Evolutionary conservation across 2,329 filamentous ascomycete species (phyloP).

Genomic region (Chrysoporthe deuterocubensis): DNA sequence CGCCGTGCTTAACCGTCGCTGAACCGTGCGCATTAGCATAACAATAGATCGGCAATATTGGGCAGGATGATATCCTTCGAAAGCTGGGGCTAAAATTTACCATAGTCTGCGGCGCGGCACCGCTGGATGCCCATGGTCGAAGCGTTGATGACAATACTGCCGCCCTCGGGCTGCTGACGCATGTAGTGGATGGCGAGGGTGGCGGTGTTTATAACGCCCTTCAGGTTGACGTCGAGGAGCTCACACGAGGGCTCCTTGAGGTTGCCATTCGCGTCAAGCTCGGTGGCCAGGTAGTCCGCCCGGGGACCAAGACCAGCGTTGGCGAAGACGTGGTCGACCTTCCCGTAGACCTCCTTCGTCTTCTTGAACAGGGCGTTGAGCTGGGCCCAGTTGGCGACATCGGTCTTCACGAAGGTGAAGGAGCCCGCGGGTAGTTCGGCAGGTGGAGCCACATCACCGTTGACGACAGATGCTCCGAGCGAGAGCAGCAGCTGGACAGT

Average conservation of each 20-base stretch:
- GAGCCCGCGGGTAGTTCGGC: conserved; percentile 32
- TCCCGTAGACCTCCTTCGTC: conserved; percentile 65
- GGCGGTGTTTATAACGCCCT: conserved; percentile 53
- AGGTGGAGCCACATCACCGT: conserved; percentile 54
- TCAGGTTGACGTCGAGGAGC: conserved; percentile 55
- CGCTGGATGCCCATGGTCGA: conserved; percentile 56
- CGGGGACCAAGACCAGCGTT: conserved; percentile 60
- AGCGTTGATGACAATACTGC: conserved; percentile 58
- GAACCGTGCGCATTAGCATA: not conserved
- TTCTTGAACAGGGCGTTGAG: conserved; percentile 56
- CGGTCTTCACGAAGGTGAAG: conserved; percentile 48
- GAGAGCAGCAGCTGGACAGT: conserved; percentile 56
- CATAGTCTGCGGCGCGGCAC: conserved; percentile 56
- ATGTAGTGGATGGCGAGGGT: conserved; percentile 55
- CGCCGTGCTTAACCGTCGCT: conserved; percentile 59
- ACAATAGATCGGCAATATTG: conserved; percentile 11
- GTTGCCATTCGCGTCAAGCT: conserved; percentile 54
- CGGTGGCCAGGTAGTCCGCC: conserved; percentile 50
- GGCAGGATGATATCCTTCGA: not conserved
- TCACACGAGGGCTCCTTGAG: conserved; percentile 48
- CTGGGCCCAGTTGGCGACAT: conserved; percentile 56
- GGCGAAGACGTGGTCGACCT: conserved; percentile 77
- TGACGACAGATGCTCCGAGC: conserved; percentile 58
- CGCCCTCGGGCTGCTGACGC: conserved; percentile 49
- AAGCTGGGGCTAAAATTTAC: conserved; percentile 35